phyloP scores from a whole-genome alignment of 345 rosid genomes.

The Carallia brachiata region DNA sequence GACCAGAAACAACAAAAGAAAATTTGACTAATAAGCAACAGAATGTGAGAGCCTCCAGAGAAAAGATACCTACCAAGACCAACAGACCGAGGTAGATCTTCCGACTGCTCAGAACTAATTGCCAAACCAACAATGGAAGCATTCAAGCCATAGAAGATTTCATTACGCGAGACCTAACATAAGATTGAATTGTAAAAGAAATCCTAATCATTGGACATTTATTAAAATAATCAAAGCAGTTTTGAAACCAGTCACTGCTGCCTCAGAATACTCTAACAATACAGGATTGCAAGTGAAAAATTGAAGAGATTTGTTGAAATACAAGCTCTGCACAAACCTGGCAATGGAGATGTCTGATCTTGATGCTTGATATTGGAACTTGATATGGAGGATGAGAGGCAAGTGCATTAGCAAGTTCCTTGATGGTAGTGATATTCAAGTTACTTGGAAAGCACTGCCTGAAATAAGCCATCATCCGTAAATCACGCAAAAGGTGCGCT shows the following conservation, averaged over 20 bases:
- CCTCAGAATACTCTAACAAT: neutral
- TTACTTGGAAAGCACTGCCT: conserved; percentile 70
- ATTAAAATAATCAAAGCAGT: neutral
- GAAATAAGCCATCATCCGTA: conserved; percentile 75
- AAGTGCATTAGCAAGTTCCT: conserved; percentile 80
- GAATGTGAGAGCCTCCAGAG: neutral
- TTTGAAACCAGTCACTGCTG: conserved; percentile 6
- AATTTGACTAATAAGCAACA: neutral
- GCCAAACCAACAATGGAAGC: conserved; percentile 90
- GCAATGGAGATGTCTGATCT: conserved; percentile 73
- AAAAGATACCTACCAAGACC: conserved; percentile 72
- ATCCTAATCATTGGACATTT: neutral
- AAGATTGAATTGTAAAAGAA: conserved; percentile 20
- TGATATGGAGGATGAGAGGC: conserved; percentile 85
- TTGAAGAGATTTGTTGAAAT: neutral
- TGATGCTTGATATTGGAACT: conserved; percentile 73
- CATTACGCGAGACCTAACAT: conserved; percentile 59
- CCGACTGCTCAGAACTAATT: conserved; percentile 52
- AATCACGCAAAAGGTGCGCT: conserved; percentile 70
- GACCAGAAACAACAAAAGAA: neutral
- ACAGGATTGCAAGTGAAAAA: neutral
- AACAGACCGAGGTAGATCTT: conserved; percentile 62
- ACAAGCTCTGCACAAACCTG: conserved; percentile 48
- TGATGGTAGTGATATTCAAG: conserved; percentile 58
- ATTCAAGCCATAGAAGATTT: conserved; percentile 76